Conservation (phyloP, 2,329 filamentous ascomycete species). For the Colletotrichum paranaense region DNA sequence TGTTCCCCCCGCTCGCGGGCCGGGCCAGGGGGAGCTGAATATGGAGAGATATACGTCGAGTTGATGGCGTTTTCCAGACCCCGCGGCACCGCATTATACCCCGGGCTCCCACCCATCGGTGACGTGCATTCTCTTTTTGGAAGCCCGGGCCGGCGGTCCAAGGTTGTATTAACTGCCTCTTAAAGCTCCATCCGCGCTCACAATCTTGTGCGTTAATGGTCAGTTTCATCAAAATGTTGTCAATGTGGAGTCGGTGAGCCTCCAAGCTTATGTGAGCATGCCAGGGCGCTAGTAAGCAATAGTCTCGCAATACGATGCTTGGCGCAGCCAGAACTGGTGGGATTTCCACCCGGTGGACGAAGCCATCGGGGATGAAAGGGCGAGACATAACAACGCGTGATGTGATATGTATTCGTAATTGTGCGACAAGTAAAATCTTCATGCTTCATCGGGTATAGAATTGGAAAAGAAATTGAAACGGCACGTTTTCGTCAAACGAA, state of each 20-base stretch:
- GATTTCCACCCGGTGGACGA: background rate
- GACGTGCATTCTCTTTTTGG: background rate
- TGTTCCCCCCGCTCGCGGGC: background rate
- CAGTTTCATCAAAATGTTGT: background rate
- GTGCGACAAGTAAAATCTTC: background rate
- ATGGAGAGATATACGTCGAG: background rate
- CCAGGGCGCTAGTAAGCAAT: slow-evolving; percentile 20
- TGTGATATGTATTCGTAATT: background rate
- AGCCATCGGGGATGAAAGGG: background rate
- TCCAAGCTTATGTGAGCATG: slow-evolving; percentile 26
- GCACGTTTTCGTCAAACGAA: background rate
- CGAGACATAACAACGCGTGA: background rate
- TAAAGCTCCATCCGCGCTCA: background rate
- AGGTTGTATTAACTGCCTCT: background rate
- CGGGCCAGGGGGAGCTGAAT: background rate
- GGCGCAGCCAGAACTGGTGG: background rate
- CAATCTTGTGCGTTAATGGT: background rate
- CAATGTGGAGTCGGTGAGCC: background rate
- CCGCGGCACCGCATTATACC: background rate
- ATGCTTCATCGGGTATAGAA: background rate
- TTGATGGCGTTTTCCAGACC: background rate
- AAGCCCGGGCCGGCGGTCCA: background rate
- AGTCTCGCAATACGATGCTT: slow-evolving; percentile 23
- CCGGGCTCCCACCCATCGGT: background rate
- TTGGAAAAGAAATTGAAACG: background rate